Conservation (phyloP, 805 yeast genomes). For the Zygotorulaspora chibaensis region DNA sequence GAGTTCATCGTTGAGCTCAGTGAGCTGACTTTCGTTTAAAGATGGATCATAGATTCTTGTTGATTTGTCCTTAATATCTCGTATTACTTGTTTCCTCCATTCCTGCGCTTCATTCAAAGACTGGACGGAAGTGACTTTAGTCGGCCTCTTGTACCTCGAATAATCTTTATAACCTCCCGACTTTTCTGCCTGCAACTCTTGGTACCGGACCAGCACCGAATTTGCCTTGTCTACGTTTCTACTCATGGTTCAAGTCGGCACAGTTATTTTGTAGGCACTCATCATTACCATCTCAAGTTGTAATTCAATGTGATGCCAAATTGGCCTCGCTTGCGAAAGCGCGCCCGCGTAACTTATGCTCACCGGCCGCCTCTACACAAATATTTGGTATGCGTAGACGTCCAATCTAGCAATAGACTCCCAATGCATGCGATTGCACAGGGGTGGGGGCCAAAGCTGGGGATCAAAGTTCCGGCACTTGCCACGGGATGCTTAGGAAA, state of each 20-base stretch:
- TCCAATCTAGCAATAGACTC: no score
- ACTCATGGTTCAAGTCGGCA: slow-evolving; percentile 48
- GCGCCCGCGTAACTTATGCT: no score
- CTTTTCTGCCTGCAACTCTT: slow-evolving; percentile 56
- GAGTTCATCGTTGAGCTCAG: slow-evolving; percentile 71
- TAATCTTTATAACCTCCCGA: slow-evolving; percentile 52
- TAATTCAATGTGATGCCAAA: no score
- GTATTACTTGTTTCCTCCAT: slow-evolving; percentile 58
- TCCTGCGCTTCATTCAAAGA: slow-evolving; percentile 61
- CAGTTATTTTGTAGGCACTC: not conserved
- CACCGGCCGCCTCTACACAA: no score
- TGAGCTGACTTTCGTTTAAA: slow-evolving; percentile 54
- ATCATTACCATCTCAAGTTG: no score
- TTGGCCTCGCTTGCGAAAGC: no score
- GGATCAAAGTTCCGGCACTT: no score
- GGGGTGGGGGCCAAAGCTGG: no score
- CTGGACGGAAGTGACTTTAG: slow-evolving; percentile 48
- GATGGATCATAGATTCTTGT: slow-evolving; percentile 60
- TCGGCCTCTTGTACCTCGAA: slow-evolving; percentile 58
- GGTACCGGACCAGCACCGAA: slow-evolving; percentile 60
- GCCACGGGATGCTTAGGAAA: no score
- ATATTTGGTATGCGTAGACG: no score
- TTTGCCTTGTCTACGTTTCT: slow-evolving; percentile 74
- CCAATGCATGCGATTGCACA: no score
- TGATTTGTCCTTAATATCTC: slow-evolving; percentile 59